Base-by-base conservation (phyloP, 1,284 basidiomycete species). In the Flammula alnicola region DNA sequence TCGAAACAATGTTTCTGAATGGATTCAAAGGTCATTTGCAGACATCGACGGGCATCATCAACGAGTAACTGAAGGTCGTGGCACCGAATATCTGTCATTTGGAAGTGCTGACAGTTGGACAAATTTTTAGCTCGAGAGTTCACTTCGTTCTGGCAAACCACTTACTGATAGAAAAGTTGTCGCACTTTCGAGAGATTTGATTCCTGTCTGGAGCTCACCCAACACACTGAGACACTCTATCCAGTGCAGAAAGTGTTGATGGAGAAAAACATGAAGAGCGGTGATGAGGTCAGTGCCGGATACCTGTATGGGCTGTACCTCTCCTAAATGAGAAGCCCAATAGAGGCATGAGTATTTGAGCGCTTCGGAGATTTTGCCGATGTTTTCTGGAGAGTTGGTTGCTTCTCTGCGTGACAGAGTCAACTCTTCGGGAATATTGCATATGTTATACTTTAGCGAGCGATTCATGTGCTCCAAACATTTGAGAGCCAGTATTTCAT, bases 21-120 rank as follows among this genome's bases (percentile, higher is more conserved):
- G 38, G 17, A 23, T 39, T 52, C 43, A 41, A 57, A 57, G 39
- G 36, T 55, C 41, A 52, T 49, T 47, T 52, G 49, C 35, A 57
- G 26, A 45, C 27, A 44, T n/a, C n/a, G n/a, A n/a, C n/a, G n/a
- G n/a, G n/a, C n/a, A n/a, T n/a, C n/a, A n/a, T n/a, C n/a, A n/a
- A 50, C 33, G 35, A 57, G 39, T 26, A 37, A 30, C 19, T 43
- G 29, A 43, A 39, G 36, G 23, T 47, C 45, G 31, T 27, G 35
- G 26, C 12, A 20, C 40, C 14, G 11, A 14, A 32, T 1, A 19
- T 31, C 26, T 44, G 42, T 33, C 30, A 23, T 12, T 44, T 19
- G 8, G 29, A 5, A 43, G 11, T 10, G 4, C 26, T 31, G 26
- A 30, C 3, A 2, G 22, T 30, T 30, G 14, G 26, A 12, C 27